Evolutionary conservation across 1,139 yeast species (phyloP).

Genomic region (Fermentozyma sake): DNA sequence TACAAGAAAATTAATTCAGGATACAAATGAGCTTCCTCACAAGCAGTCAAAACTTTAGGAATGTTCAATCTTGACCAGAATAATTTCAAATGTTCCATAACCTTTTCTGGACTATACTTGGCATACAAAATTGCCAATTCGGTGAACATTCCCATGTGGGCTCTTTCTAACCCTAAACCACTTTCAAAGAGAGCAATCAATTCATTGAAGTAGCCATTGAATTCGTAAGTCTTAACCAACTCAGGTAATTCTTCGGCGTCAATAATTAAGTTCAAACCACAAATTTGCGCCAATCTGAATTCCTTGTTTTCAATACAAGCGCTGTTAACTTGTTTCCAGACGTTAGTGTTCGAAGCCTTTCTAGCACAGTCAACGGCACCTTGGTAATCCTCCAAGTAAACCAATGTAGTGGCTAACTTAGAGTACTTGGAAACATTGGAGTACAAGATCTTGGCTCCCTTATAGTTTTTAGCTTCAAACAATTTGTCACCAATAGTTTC

Average conservation of each 20-base stretch:
- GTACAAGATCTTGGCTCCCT: conserved; percentile 88
- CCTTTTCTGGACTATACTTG: conserved; percentile 84
- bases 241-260: conserved; percentile 97
- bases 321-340: conserved; percentile 96
- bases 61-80: conserved; percentile 98
- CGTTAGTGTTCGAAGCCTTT: conserved; percentile 89
- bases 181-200: conserved; percentile 89
- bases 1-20: conserved; percentile 93
- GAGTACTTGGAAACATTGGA: conserved; percentile 89
- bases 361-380: conserved; percentile 98
- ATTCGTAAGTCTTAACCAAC: conserved; percentile 81
- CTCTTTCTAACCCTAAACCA: conserved; percentile 94
- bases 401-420: conserved; percentile 91
- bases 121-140: conserved; percentile 89
- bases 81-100: conserved; percentile 93
- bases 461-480: conserved; percentile 76
- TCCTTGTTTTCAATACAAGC: conserved; percentile 96
- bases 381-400: conserved; percentile 86
- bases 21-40: conserved; percentile 93
- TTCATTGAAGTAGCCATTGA: conserved; percentile 88
- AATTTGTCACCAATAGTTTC: conserved; percentile 90
- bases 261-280: conserved; percentile 94
- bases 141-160: conserved; percentile 99
- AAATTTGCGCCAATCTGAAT: conserved; percentile 94
- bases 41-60: conserved; percentile 93